phyloP scores from a whole-genome alignment of 2,329 filamentous ascomycete genomes.

The Aspergillus novofumigatus region DNA sequence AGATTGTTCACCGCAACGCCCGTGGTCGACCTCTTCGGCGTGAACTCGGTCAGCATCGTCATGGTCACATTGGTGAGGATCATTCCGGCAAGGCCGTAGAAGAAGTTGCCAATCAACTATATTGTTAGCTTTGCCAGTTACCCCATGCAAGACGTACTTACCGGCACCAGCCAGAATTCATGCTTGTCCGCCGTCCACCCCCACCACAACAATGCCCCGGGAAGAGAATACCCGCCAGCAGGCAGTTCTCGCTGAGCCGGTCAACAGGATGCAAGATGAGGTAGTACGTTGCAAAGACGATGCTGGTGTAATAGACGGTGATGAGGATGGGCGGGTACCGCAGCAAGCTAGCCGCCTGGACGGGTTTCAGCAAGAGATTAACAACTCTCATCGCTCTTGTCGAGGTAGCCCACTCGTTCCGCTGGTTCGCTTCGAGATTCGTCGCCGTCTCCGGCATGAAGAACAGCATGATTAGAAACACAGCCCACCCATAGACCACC shows the following conservation, averaged over 20 bases:
- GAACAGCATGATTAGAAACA: slow-evolving; percentile 31
- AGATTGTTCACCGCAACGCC: slow-evolving; percentile 43
- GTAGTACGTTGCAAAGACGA: slow-evolving; percentile 37
- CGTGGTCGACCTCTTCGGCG: slow-evolving; percentile 34
- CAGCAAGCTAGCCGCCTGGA: slow-evolving; percentile 34
- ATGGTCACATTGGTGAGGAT: slow-evolving; percentile 33
- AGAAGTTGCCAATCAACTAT: slow-evolving; percentile 16
- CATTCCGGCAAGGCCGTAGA: slow-evolving; percentile 37
- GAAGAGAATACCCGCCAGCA: slow-evolving; percentile 31
- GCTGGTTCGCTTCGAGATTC: slow-evolving; percentile 20
- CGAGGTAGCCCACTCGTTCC: background rate
- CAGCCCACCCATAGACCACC: slow-evolving; percentile 31
- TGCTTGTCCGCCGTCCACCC: slow-evolving; percentile 35
- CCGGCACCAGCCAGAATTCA: slow-evolving; percentile 23
- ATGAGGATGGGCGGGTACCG: slow-evolving; percentile 35
- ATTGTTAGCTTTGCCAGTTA: background rate
- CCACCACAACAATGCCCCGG: slow-evolving; percentile 34
- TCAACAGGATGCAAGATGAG: slow-evolving; percentile 36
- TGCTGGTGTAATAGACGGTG: slow-evolving; percentile 33
- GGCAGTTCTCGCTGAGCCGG: slow-evolving; percentile 38
- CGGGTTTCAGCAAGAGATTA: slow-evolving; percentile 32
- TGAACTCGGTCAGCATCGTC: slow-evolving; percentile 43
- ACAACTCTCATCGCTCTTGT: slow-evolving; percentile 12
- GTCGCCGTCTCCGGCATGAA: slow-evolving; percentile 36
- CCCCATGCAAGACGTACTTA: slow-evolving; percentile 1